These are phyloP conservation scores for Pseudozyma pruni DNA, from an alignment of 1,284 basidiomycete species.

Conservation along the genomic window DNA sequence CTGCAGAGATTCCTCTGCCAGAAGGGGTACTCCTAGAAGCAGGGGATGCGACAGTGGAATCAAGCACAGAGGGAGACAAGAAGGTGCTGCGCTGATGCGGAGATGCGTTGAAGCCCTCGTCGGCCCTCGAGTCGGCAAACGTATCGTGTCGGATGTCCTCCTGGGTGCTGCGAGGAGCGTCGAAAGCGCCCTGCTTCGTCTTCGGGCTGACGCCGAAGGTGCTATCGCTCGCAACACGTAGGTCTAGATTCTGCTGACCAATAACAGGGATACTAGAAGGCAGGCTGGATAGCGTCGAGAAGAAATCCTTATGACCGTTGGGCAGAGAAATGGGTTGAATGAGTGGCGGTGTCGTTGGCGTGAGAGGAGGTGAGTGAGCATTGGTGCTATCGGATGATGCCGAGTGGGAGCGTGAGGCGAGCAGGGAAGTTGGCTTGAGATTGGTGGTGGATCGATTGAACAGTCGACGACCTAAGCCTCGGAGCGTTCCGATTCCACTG, in stretches of 20 bases:
- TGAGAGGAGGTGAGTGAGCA: conserved; percentile 38
- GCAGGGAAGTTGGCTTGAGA: conserved; percentile 14
- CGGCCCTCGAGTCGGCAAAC: conserved; percentile 9
- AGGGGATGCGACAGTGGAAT: conserved; percentile 2
- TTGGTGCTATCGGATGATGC: conserved; percentile 29
- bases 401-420: conserved; percentile 41
- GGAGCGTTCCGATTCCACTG: conserved; percentile 18
- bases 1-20: conserved; percentile 27
- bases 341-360: conserved; percentile 37
- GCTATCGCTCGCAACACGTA: neutral
- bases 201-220: conserved; percentile 20
- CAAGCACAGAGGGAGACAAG: conserved; percentile 2
- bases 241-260: neutral
- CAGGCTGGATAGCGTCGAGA: conserved; percentile 20
- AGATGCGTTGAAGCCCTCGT: conserved; percentile 4
- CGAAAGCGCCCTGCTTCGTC: conserved; percentile 12
- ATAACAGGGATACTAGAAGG: conserved; percentile 11
- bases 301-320: conserved; percentile 48
- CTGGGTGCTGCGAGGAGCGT: neutral
- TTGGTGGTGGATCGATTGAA: conserved; percentile 41
- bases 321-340: conserved; percentile 38
- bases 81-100: conserved; percentile 6
- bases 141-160: conserved; percentile 5
- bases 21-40: no score
- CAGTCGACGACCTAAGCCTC: conserved; percentile 30